Conservation (phyloP, 129 eudicot genomes). For the Glebionis coronaria region DNA sequence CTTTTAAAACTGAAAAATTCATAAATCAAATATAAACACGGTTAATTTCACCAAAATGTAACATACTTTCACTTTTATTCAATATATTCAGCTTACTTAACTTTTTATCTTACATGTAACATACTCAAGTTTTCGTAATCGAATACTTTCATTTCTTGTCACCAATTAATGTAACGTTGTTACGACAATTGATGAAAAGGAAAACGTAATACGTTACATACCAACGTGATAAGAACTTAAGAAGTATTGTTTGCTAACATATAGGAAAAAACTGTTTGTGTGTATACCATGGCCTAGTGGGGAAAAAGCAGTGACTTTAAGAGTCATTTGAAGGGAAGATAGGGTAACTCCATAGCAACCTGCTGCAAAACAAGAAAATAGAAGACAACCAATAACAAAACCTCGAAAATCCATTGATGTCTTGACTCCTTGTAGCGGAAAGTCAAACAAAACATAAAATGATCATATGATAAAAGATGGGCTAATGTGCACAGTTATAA, state of each 20-base stretch:
- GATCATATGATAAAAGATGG: conserved; percentile 15
- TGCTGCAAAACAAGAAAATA: conserved; percentile 29
- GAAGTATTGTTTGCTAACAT: too few relatives aligned
- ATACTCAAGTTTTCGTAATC: too few relatives aligned
- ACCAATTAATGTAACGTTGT: too few relatives aligned
- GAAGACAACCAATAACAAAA: conserved; percentile 32
- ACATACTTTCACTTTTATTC: too few relatives aligned
- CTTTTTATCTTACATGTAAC: neutral
- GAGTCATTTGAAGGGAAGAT: conserved; percentile 48
- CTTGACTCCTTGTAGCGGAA: neutral
- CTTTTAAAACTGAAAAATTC: conserved; percentile 49
- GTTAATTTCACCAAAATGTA: neutral
- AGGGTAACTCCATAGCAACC: conserved; percentile 40
- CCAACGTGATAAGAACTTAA: too few relatives aligned
- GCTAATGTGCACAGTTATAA: conserved; percentile 2
- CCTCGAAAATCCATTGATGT: conserved; percentile 24
- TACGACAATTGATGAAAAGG: too few relatives aligned
- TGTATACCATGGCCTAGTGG: conserved; percentile 40
- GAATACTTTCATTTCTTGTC: too few relatives aligned
- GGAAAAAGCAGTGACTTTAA: conserved; percentile 41
- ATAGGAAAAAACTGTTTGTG: neutral
- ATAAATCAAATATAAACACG: neutral
- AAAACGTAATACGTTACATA: too few relatives aligned
- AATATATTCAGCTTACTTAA: neutral
- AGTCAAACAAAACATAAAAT: conserved; percentile 2